Base-by-base conservation (phyloP, 305 asterid genomes). In the Fraxinus sp. region DNA sequence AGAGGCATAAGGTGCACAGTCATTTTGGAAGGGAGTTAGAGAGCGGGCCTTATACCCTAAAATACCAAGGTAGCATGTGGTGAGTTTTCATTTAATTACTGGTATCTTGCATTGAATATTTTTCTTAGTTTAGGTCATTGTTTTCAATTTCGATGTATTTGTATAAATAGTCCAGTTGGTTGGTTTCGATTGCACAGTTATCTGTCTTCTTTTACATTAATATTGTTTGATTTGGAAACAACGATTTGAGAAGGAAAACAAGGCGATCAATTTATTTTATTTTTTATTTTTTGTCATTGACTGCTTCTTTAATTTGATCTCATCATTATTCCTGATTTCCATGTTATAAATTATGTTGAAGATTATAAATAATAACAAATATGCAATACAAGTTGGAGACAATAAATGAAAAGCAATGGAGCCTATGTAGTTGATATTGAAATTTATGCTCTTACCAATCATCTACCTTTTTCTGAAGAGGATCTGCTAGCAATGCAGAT, bases 21-120 rank as follows among this genome's bases (percentile, higher is more conserved):
- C 99, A 95, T 91, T 95, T 95, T 71, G 98, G 98, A n/a, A 92
- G 99, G 90, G 89, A 96, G 78, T 90, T 95, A 88, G 99, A 95
- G 90, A 92, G 93, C 78, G 99, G 99, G 14, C 99, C 99, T 1
- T 95, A 95, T 77, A 87, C 98, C 5, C 92, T 95, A 52, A 95
- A 94, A 87, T 94, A 92, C 88, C 88, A 97, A 18, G 98, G 99
- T 85, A 95, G 99, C 91, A 94, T 95, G 99, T 95, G 99, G 99
- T 95, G 85, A 83, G 94, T 91, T 83, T 72, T 55, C 26, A 18
- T 70, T 62, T 7, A 76, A 20, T 68, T 74, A n/a, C 59, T 13
- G 78, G 26, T 59, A 35, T 73, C 36, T 49, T 80, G 46, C 46
- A 41, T 33, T 70, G 79, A 70, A 22, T 57, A 64, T 74, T 35